Percentiles rank a stretch among this genome's conserved stretches.
These are phyloP conservation scores for Russula sp. DNA, from an alignment of 768 basidiomycete species.

Conservation along the genomic window DNA sequence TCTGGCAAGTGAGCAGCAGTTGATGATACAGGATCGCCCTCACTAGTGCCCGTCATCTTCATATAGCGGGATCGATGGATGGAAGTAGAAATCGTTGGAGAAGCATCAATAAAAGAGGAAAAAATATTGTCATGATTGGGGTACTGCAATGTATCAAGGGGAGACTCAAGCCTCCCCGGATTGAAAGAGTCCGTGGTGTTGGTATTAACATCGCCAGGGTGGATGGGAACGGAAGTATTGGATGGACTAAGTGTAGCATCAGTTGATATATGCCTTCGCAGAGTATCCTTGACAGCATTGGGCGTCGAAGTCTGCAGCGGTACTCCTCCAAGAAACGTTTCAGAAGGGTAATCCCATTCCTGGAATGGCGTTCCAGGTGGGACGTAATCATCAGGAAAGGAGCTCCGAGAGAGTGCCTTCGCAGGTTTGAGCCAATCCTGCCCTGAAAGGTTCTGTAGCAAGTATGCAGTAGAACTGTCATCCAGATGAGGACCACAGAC, in stretches of 20 bases:
- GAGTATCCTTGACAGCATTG: conserved; percentile 4
- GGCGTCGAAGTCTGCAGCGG: conserved; percentile 30
- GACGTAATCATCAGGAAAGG: conserved; percentile 28
- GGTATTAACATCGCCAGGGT: neutral
- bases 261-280: neutral
- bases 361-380: conserved; percentile 28
- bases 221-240: conserved; percentile 12
- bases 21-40: neutral
- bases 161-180: neutral
- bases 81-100: conserved; percentile 9
- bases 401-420: conserved; percentile 32
- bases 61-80: neutral
- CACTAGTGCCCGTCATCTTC: neutral
- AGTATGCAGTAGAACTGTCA: conserved; percentile 17
- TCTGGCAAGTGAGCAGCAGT: neutral
- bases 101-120: conserved; percentile 23
- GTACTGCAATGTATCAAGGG: neutral
- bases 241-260: conserved; percentile 15
- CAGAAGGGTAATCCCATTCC: conserved; percentile 18
- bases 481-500: neutral
- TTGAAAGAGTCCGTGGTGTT: neutral
- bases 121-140: conserved; percentile 26
- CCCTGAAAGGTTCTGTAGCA: conserved; percentile 26
- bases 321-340: conserved; percentile 21
- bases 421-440: conserved; percentile 36